A percentile compares a stretch with the other conserved stretches of the same genome.
These are phyloP conservation scores for Scopulariopsis brevicaulis DNA, from an alignment of 2,329 filamentous ascomycete species.

Conservation along the genomic window DNA sequence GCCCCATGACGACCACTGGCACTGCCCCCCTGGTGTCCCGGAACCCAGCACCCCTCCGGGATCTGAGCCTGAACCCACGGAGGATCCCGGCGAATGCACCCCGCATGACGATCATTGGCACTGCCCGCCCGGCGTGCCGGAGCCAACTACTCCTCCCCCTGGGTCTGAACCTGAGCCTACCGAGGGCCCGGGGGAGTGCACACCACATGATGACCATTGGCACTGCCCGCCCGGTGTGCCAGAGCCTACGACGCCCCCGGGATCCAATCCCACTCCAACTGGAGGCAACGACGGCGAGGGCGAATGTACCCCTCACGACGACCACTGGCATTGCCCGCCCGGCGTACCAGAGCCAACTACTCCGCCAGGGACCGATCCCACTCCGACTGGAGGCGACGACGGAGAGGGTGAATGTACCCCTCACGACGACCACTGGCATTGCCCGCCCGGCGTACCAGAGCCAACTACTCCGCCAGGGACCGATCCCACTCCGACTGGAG, in stretches of 20 bases:
- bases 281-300: not conserved
- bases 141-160: not conserved
- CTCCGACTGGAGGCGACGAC: not conserved
- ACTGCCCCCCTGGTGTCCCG: conserved; percentile 8
- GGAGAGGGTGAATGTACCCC: conserved; percentile 5
- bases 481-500: too few relatives aligned
- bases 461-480: too few relatives aligned
- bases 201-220: conserved; percentile 7
- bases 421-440: conserved; percentile 9
- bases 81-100: not conserved
- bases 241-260: conserved; percentile 4
- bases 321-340: conserved; percentile 10
- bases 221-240: conserved; percentile 10
- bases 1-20: conserved; percentile 8
- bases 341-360: conserved; percentile 7
- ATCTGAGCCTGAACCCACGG: not conserved
- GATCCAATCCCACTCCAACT: not conserved
- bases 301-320: conserved; percentile 7
- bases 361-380: not conserved
- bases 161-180: not conserved
- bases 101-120: conserved; percentile 8
- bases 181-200: conserved; percentile 6
- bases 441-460: conserved; percentile 9
- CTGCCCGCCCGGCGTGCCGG: conserved; percentile 2
- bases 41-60: conserved; percentile 5